A percentile compares a stretch with the other conserved stretches of the same genome.
These are phyloP conservation scores for Hortiboletus campestris DNA, from an alignment of 768 basidiomycete genomes.

Conservation along the genomic window DNA sequence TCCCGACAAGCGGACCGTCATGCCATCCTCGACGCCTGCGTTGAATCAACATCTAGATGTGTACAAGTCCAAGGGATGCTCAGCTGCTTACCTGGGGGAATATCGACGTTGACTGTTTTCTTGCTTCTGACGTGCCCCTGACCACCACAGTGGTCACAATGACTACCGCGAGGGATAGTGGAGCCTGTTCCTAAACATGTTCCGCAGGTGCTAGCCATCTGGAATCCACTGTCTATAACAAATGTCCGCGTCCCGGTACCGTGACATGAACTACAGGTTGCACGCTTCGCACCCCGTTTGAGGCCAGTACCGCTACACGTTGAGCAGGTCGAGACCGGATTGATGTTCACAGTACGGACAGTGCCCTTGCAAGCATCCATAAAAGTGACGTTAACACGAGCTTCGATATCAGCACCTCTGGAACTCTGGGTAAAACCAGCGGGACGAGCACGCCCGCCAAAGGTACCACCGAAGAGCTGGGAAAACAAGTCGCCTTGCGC, in stretches of 20 bases:
- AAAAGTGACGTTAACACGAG: slow-evolving; percentile 73
- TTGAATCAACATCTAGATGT: slow-evolving; percentile 8
- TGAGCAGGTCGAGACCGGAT: slow-evolving; percentile 78
- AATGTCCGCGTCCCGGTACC: slow-evolving; percentile 89
- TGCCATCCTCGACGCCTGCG: slow-evolving; percentile 91
- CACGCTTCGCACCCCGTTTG: slow-evolving; percentile 80
- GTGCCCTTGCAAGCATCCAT: slow-evolving; percentile 95
- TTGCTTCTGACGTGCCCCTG: slow-evolving; percentile 83
- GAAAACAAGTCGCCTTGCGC: slow-evolving; percentile 74
- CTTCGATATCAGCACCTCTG: slow-evolving; percentile 82
- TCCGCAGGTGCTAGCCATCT: slow-evolving; percentile 91
- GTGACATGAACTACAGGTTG: slow-evolving; percentile 74
- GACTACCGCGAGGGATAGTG: slow-evolving; percentile 70
- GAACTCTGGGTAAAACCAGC: slow-evolving; percentile 42
- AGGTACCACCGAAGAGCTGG: slow-evolving; percentile 71
- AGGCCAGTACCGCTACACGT: slow-evolving; percentile 86
- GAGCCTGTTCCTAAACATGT: slow-evolving; percentile 80
- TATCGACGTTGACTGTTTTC: slow-evolving; percentile 74
- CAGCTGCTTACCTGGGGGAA: slow-evolving; percentile 72
- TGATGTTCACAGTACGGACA: slow-evolving; percentile 68
- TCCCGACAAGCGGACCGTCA: slow-evolving; percentile 79
- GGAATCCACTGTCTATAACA: slow-evolving; percentile 90
- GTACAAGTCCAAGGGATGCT: neutral
- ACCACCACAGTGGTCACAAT: slow-evolving; percentile 81
- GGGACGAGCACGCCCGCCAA: slow-evolving; percentile 48